These are phyloP conservation scores for Fragilaria crotonensis DNA, from an alignment of 108 stramenopile genomes.

Conservation along the genomic window DNA sequence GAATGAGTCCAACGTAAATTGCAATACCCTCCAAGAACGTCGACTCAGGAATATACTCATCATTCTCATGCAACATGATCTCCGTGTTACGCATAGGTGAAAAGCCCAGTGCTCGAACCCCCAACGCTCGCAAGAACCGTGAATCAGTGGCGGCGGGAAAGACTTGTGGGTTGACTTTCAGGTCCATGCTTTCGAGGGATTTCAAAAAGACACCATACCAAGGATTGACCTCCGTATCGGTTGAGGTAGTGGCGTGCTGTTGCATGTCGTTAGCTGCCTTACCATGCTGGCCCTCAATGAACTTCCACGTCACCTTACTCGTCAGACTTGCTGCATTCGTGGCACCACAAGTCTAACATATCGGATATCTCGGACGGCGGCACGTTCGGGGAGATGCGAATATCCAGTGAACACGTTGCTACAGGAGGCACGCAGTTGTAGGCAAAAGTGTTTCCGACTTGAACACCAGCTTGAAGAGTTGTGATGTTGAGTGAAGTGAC, in stretches of 20 bases:
- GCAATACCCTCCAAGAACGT: conserved; percentile 87
- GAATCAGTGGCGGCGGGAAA: conserved; percentile 97
- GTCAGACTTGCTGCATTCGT: conserved; percentile 57
- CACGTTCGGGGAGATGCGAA: conserved; percentile 88
- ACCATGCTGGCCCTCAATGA: conserved; percentile 32
- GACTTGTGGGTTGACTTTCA: conserved; percentile 70
- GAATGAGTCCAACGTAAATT: conserved; percentile 83
- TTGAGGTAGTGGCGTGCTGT: conserved; percentile 50
- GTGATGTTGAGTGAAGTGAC: conserved; percentile 95
- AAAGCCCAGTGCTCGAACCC: conserved; percentile 91
- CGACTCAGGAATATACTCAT: conserved; percentile 86
- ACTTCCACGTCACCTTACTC: conserved; percentile 71
- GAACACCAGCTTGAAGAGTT: conserved; percentile 84
- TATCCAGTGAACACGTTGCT: conserved; percentile 87
- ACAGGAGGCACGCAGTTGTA: conserved; percentile 86
- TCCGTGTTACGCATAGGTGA: conserved; percentile 90
- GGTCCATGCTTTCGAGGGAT: conserved; percentile 53
- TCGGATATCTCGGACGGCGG: conserved; percentile 71
- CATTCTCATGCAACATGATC: conserved; percentile 93
- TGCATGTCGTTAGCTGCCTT: conserved; percentile 1
- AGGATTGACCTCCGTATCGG: conserved; percentile 73
- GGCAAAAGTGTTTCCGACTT: conserved; percentile 64
- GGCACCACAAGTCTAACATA: conserved; percentile 86
- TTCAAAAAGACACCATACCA: conserved; percentile 85
- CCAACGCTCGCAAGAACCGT: conserved; percentile 81